Evolutionary conservation across 495 filamentous ascomycete genomes (phyloP), one percentile per base, ranked within the genome.

Genomic region (Penicillium waksmanii): DNA sequence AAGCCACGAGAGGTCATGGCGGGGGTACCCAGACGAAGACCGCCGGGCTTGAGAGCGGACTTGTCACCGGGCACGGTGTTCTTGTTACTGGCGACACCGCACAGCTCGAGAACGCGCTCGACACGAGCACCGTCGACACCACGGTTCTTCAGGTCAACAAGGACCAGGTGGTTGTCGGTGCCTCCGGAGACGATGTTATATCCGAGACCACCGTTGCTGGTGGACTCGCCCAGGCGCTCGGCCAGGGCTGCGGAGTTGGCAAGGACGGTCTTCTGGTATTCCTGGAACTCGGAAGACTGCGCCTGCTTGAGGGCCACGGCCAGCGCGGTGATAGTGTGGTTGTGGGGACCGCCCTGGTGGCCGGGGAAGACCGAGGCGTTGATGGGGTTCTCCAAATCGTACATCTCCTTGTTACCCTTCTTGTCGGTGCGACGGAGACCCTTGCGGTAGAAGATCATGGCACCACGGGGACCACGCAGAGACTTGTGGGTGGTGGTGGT

Each of bases 401-500:
- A 98, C 67, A 92, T 78, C 54, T 89, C 88, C 67, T 90, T 76
- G 60, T 88, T 88, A 40, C 93, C 93, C 60, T 89, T 92, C 81
- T 97, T 97, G 69, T 96, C 87, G 23, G 87, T 89, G 73, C 87
- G 84, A 56, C 95, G 85, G 38, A 97, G 87, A 51, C 95, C 95
- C 66, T 89, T 92, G 60, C 95, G 89, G 84, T 86, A 98, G 84
- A 98, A 98, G 75, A 98, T 98, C 87, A 98, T 92, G 56, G 95
- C 95, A 44, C 95, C 95, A 43, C 95, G 87, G 18, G 95, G 95
- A 12, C 95, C 95, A 61, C 95, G 91, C 21, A 98, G 83, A 38
- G 91, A 96, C 79, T 98, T 98, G 84, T 98, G 95, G 43, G 89
- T 96, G 43, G 95, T 98, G n/a, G 95, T 98, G 40, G 95, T 98